These are phyloP conservation scores for Alternaria sp. DNA, from an alignment of 2,329 filamentous ascomycete species.

Conservation along the genomic window DNA sequence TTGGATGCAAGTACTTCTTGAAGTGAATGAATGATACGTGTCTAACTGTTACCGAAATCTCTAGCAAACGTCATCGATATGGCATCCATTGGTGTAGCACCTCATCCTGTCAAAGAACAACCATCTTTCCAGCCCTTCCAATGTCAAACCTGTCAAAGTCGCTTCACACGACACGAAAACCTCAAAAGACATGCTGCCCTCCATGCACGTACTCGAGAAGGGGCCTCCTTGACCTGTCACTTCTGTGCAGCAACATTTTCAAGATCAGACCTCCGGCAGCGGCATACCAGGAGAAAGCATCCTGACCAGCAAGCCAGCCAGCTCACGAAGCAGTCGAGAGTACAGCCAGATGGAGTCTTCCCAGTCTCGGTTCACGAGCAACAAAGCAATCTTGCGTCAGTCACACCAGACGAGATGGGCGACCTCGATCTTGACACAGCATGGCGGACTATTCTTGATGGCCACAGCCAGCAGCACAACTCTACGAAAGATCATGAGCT, in stretches of 20 bases:
- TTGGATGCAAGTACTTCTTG: not conserved
- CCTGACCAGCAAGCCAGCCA: constrained; percentile 13
- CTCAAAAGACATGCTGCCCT: constrained; percentile 31
- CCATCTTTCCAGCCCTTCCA: constrained; percentile 29
- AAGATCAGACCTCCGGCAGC: constrained; percentile 28
- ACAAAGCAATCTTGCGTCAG: not conserved
- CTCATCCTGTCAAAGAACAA: not conserved
- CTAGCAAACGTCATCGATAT: not conserved
- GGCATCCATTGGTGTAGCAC: not conserved
- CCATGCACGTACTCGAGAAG: constrained; percentile 19
- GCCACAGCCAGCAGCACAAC: not conserved
- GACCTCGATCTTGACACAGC: not conserved
- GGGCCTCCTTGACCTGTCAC: constrained; percentile 22
- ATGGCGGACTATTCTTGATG: not conserved
- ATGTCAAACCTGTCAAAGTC: constrained; percentile 28
- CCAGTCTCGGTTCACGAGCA: not conserved
- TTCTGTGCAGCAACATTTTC: constrained; percentile 29
- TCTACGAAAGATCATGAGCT: not conserved
- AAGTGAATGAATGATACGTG: not conserved
- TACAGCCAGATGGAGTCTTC: not conserved
- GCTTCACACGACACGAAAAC: constrained; percentile 35
- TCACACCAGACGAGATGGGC: not conserved
- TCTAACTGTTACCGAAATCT: not conserved
- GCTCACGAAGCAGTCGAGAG: constrained; percentile 2
- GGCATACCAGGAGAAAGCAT: constrained; percentile 32